These are phyloP conservation scores for Pneumocystis wakefieldiae DNA, from an alignment of 1,139 yeast genomes.

Conservation along the genomic window DNA sequence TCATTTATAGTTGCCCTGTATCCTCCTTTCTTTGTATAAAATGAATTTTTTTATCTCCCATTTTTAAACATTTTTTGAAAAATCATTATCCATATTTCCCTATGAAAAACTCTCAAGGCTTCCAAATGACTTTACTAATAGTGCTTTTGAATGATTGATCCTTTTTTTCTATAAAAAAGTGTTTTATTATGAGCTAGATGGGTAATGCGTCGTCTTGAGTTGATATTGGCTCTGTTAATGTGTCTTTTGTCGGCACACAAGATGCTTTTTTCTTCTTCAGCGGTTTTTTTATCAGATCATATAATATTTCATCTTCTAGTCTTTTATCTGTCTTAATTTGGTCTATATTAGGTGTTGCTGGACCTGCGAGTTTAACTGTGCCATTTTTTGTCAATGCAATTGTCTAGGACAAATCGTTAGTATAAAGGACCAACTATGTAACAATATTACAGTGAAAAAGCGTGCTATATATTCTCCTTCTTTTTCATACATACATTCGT, in stretches of 20 bases:
- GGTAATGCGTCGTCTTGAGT: too few species aligned
- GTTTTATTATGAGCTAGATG: too few species aligned
- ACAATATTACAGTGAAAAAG: conserved; percentile 36
- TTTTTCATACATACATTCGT: conserved; percentile 56
- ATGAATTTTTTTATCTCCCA: neutral
- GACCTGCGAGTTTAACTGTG: conserved; percentile 49
- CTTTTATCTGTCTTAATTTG: conserved; percentile 44
- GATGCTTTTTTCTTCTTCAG: conserved; percentile 24
- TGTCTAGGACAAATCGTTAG: conserved; percentile 24
- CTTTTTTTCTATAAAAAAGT: too few species aligned
- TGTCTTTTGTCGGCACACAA: too few species aligned
- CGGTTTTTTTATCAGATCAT: conserved; percentile 40
- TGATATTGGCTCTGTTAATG: too few species aligned
- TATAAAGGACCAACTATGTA: too few species aligned
- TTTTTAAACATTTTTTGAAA: too few species aligned
- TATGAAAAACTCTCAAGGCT: too few species aligned
- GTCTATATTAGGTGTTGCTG: conserved; percentile 34
- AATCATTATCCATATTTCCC: too few species aligned
- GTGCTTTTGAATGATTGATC: too few species aligned
- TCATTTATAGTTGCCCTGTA: neutral
- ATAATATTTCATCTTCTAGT: conserved; percentile 39
- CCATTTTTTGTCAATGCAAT: conserved; percentile 65
- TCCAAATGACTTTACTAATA: too few species aligned
- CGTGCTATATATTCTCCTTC: conserved; percentile 51
- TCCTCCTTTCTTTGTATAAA: neutral